phyloP scores from a whole-genome alignment of 2,329 filamentous ascomycete genomes.

The Didymosphaeria variabile region DNA sequence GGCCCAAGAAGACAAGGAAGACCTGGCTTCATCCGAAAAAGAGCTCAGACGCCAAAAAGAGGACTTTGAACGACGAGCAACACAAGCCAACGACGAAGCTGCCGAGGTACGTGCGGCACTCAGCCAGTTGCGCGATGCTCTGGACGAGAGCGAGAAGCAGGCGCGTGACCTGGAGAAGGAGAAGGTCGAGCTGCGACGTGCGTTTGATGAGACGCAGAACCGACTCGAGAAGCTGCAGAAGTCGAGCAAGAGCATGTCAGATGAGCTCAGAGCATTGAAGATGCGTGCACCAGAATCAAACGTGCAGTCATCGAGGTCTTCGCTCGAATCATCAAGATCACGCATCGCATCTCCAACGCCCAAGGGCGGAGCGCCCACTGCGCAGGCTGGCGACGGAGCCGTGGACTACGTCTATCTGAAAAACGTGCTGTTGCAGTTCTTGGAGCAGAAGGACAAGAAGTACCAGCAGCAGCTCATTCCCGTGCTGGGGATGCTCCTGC shows the following conservation, averaged over 20 bases:
- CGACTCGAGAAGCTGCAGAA: constrained; percentile 83
- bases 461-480: constrained; percentile 79
- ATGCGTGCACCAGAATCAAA: constrained; percentile 54
- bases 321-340: constrained; percentile 63
- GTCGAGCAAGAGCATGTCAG: constrained; percentile 67
- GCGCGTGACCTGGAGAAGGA: constrained; percentile 85
- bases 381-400: constrained; percentile 30
- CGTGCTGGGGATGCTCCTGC: constrained; percentile 77
- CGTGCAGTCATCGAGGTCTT: constrained; percentile 65
- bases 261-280: constrained; percentile 64
- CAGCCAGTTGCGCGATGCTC: constrained; percentile 76
- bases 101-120: constrained; percentile 80
- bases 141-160: constrained; percentile 89
- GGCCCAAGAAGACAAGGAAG: constrained; percentile 77
- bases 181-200: constrained; percentile 75
- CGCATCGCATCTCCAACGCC: constrained; percentile 58
- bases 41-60: constrained; percentile 78
- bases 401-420: constrained; percentile 77
- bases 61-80: constrained; percentile 76
- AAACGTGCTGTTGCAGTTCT: constrained; percentile 81
- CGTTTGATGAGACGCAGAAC: constrained; percentile 79
- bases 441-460: constrained; percentile 82
- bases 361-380: constrained; percentile 45
- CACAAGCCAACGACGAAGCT: constrained; percentile 75
- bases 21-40: constrained; percentile 75